Evolutionary conservation across 2,329 filamentous ascomycete genomes (phyloP), one percentile per base, ranked within the genome.

Genomic region (Pezicula neosporulosa): DNA sequence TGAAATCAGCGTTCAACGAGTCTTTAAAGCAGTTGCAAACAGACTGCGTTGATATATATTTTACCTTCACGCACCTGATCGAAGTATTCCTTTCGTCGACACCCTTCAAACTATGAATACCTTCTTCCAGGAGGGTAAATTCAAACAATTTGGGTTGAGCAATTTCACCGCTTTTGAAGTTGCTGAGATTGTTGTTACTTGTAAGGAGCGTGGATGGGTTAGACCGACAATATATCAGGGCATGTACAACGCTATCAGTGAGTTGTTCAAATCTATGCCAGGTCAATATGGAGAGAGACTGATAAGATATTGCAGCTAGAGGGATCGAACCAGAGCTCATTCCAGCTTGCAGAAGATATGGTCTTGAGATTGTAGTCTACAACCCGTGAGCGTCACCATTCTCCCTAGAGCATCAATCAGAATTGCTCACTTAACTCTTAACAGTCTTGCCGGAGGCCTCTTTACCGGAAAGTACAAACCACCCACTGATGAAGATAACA

Each of bases 291-390:
- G 6, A 30, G 28, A 30, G 28, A 30, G 28, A 30, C 10, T 30
- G 28, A 30, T 30, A 9, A 30, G 28, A 7, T 3, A 12, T 12
- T 30, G 7, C 9, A 30, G 27, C 27, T n/a, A 46, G 50, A 0
- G 77, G 82, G 0, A 86, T 82, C 68, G 83, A 87, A 60, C 80
- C 72, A 3, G 81, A 85, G 58, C 66, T 84, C 12, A 72, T 85
- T 41, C 76, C 76, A 10, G 76, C 73, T 50, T 82, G 78, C 58
- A 74, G 75, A 35, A 74, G 80, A 44, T 84, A 83, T 59, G 78
- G 77, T 2, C 71, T 85, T 39, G 77, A 82, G 47, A 72, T 84
- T 42, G 80, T 84, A 12, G 66, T 81, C 45, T 83, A 83, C 68
- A 41, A 50, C 5, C 49, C 44, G 37, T 45, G 28, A 45, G 19